phyloP scores from a whole-genome alignment of 768 basidiomycete species.

The Lyophyllum atratum region DNA sequence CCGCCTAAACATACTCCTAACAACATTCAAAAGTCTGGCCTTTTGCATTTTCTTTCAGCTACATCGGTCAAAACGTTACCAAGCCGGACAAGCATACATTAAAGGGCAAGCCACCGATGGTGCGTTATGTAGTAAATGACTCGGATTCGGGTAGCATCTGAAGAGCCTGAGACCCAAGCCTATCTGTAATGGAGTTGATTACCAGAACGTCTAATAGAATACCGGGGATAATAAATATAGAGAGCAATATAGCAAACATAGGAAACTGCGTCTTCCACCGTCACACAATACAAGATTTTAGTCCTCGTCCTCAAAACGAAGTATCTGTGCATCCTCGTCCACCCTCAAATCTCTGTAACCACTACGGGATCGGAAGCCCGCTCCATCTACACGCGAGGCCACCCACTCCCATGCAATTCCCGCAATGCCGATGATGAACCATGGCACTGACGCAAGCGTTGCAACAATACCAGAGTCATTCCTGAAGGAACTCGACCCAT shows the following conservation, averaged over 20 bases:
- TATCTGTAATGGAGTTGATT: background rate
- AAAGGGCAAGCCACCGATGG: background rate
- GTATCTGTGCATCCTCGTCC: conserved; percentile 87
- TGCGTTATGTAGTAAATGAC: too few relatives aligned
- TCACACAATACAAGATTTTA: conserved; percentile 14
- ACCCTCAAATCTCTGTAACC: conserved; percentile 80
- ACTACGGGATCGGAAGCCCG: conserved; percentile 47
- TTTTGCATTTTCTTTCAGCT: too few relatives aligned
- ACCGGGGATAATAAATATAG: conserved; percentile 1
- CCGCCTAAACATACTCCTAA: too few relatives aligned
- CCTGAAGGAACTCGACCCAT: conserved; percentile 38
- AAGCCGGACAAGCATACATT: too few relatives aligned
- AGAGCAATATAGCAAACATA: background rate
- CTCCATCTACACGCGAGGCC: conserved; percentile 44
- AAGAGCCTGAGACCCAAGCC: background rate
- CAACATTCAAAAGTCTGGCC: too few relatives aligned
- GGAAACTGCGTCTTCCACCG: background rate
- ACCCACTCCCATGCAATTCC: conserved; percentile 75
- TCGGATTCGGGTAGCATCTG: conserved; percentile 19
- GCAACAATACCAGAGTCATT: conserved; percentile 50
- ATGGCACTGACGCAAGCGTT: conserved; percentile 86
- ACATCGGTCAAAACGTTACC: too few relatives aligned
- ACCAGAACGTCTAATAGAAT: background rate
- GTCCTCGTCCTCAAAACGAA: conserved; percentile 83
- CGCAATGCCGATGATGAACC: conserved; percentile 80